phyloP scores from a whole-genome alignment of 163 green algal species.

The Coccomyxa subellipsoidea region DNA sequence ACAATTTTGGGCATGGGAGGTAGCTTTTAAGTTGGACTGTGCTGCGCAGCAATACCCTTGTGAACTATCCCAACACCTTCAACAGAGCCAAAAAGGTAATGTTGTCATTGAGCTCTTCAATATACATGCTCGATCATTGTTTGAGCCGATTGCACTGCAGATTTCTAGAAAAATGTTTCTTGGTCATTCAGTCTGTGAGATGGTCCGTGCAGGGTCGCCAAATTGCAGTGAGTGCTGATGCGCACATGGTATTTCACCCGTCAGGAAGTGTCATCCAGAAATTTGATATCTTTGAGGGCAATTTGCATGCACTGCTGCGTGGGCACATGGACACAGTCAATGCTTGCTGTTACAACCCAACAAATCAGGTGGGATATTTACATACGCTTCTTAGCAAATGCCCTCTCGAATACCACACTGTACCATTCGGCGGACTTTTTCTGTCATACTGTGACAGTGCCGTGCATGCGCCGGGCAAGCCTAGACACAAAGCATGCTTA shows the following conservation, averaged over 20 bases:
- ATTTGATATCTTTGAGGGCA: conserved; percentile 54
- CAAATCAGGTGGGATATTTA: neutral
- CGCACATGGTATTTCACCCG: conserved; percentile 65
- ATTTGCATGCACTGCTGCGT: conserved; percentile 29
- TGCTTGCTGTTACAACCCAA: conserved; percentile 60
- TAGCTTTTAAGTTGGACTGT: neutral
- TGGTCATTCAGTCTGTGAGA: neutral
- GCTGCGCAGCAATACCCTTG: conserved; percentile 54
- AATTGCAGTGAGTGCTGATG: conserved; percentile 59
- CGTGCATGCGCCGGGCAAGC: too few relatives aligned
- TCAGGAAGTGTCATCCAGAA: conserved; percentile 54
- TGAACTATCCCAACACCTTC: conserved; percentile 65
- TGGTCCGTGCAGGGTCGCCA: conserved; percentile 35
- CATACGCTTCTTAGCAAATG: too few relatives aligned
- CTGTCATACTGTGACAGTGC: too few relatives aligned
- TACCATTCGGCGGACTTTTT: too few relatives aligned
- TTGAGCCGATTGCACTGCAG: too few relatives aligned
- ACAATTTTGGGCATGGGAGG: too few relatives aligned
- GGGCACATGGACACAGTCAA: conserved; percentile 73
- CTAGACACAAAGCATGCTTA: too few relatives aligned
- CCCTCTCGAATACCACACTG: too few relatives aligned
- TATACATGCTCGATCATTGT: too few relatives aligned
- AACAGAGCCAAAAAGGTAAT: conserved; percentile 52
- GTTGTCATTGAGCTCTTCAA: neutral
- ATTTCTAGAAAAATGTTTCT: too few relatives aligned